phyloP scores from a whole-genome alignment of 192 early-diverging fungal genomes.

The Coemansia sp. region DNA sequence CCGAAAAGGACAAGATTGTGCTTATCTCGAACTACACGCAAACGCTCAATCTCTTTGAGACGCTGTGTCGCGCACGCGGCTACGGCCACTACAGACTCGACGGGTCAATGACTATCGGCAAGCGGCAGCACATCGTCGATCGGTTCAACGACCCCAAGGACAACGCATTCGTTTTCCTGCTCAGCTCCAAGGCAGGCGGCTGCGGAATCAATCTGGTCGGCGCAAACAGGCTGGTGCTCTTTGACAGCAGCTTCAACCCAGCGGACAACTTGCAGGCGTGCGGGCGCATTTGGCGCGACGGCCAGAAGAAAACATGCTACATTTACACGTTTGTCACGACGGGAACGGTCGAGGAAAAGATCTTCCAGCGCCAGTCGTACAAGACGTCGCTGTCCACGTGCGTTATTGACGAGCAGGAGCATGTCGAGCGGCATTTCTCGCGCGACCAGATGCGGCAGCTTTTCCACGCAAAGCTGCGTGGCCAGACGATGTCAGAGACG shows the following conservation, averaged over 20 bases:
- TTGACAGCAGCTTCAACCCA: slow-evolving; percentile 90
- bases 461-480: slow-evolving; percentile 75
- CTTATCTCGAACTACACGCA: slow-evolving; percentile 99
- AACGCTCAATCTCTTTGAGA: slow-evolving; percentile 92
- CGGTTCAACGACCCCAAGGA: slow-evolving; percentile 91
- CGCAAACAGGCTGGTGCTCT: slow-evolving; percentile 93
- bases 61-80: slow-evolving; percentile 73
- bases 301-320: slow-evolving; percentile 82
- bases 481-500: slow-evolving; percentile 73
- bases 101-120: slow-evolving; percentile 87
- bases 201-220: slow-evolving; percentile 99
- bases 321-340: slow-evolving; percentile 98
- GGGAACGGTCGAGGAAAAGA: slow-evolving; percentile 99
- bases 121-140: slow-evolving; percentile 94
- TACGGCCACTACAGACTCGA: slow-evolving; percentile 84
- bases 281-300: slow-evolving; percentile 88
- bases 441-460: slow-evolving; percentile 85
- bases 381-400: slow-evolving; percentile 86
- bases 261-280: slow-evolving; percentile 94
- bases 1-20: slow-evolving; percentile 90
- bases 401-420: slow-evolving; percentile 92
- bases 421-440: slow-evolving; percentile 94
- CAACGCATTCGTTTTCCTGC: slow-evolving; percentile 87
- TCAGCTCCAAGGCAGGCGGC: slow-evolving; percentile 97
- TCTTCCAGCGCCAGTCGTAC: slow-evolving; percentile 91